Conservation (phyloP, 208 protist genomes). For the Trypanosoma avium region DNA sequence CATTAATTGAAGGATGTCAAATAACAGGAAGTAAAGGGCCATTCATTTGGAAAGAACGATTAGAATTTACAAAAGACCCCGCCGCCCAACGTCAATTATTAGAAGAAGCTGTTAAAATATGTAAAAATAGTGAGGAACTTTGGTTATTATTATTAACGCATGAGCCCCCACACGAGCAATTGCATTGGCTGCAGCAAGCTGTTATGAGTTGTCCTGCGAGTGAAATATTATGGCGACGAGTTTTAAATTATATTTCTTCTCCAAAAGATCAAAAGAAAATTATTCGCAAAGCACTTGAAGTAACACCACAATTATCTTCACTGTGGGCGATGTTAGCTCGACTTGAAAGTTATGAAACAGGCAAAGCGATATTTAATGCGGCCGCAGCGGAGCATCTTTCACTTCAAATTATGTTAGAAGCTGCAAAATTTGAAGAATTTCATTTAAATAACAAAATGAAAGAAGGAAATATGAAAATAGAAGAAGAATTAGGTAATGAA, state of each 20-base stretch:
- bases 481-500: slow-evolving; percentile 13
- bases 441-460: slow-evolving; percentile 3
- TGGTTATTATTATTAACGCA: slow-evolving; percentile 63
- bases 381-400: slow-evolving; percentile 59
- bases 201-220: slow-evolving; percentile 70
- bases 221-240: slow-evolving; percentile 71
- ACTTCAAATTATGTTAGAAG: slow-evolving; percentile 69
- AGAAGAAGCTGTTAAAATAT: slow-evolving; percentile 65
- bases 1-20: slow-evolving; percentile 66
- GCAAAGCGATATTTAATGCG: slow-evolving; percentile 67
- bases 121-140: slow-evolving; percentile 55
- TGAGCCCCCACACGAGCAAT: slow-evolving; percentile 47
- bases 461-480: background rate
- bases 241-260: slow-evolving; percentile 47
- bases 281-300: slow-evolving; percentile 62
- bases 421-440: slow-evolving; percentile 78
- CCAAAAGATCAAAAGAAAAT: slow-evolving; percentile 54
- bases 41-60: slow-evolving; percentile 77
- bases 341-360: slow-evolving; percentile 51
- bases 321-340: slow-evolving; percentile 75
- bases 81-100: slow-evolving; percentile 52
- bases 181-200: slow-evolving; percentile 62
- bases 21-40: slow-evolving; percentile 59
- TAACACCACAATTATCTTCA: slow-evolving; percentile 53
- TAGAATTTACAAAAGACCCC: slow-evolving; percentile 43